Conservation (phyloP, 192 early-diverging fungal species). For the Coemansia brasiliensis region DNA sequence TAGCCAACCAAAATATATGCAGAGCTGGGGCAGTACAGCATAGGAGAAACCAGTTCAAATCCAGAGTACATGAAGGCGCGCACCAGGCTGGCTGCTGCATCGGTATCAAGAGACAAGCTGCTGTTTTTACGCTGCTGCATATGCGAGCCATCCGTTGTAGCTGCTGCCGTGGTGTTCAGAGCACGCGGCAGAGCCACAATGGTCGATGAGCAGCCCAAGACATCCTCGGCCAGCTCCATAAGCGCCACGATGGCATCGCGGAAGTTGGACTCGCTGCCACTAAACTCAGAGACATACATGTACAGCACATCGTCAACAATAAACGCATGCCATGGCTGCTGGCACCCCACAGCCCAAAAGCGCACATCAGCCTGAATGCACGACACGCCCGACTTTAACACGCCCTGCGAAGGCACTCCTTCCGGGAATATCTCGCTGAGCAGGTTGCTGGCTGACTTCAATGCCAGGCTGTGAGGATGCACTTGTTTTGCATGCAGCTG, state of each 20-base stretch:
- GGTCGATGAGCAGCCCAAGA: conserved; percentile 32
- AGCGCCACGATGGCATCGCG: conserved; percentile 47
- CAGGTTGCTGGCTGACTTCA: conserved; percentile 30
- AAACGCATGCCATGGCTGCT: conserved; percentile 43
- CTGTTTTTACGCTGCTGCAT: too few species aligned
- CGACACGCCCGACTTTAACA: conserved; percentile 25
- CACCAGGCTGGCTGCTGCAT: conserved; percentile 44
- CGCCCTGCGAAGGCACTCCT: conserved; percentile 49
- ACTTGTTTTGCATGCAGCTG: background rate
- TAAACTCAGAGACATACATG: conserved; percentile 27
- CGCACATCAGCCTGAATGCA: conserved; percentile 22
- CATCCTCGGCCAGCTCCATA: conserved; percentile 56
- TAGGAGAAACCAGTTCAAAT: conserved; percentile 61
- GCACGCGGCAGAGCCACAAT: conserved; percentile 41
- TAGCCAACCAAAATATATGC: conserved; percentile 60
- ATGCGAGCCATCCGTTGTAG: background rate
- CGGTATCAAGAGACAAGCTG: conserved; percentile 1
- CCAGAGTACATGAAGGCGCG: conserved; percentile 69
- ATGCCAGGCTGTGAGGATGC: conserved; percentile 9
- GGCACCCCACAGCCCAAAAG: conserved; percentile 18
- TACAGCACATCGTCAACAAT: conserved; percentile 41
- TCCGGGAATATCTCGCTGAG: conserved; percentile 41
- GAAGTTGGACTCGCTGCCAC: conserved; percentile 34
- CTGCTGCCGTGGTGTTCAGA: background rate
- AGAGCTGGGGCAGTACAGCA: conserved; percentile 59